These are phyloP conservation scores for Mortierella antarctica DNA, from an alignment of 192 early-diverging fungal species.

Conservation along the genomic window DNA sequence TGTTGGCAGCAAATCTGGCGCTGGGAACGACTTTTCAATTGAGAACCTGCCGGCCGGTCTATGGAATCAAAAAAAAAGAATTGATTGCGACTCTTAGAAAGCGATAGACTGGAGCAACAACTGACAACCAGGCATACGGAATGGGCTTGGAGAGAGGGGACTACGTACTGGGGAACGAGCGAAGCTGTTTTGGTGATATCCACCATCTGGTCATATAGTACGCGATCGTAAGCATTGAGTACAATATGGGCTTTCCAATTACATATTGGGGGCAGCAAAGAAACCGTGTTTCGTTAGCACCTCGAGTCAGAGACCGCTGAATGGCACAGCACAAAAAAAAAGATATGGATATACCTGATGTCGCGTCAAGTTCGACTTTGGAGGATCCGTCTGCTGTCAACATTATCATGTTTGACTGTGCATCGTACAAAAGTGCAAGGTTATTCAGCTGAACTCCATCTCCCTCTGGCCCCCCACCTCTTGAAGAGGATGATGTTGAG, in stretches of 20 bases:
- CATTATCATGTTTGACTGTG: conserved; percentile 28
- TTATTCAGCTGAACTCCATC: conserved; percentile 11
- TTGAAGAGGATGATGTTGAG: background rate
- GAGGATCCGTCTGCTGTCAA: conserved; percentile 24
- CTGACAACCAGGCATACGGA: background rate
- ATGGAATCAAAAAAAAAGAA: background rate
- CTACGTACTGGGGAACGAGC: conserved; percentile 22
- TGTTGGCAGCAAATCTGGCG: conserved; percentile 16
- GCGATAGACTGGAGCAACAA: background rate
- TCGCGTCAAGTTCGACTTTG: conserved; percentile 20
- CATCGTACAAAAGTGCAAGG: conserved; percentile 24
- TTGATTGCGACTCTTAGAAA: background rate
- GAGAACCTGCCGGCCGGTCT: conserved; percentile 38
- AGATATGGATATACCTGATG: conserved; percentile 6
- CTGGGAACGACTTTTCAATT: conserved; percentile 31
- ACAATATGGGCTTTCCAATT: conserved; percentile 17
- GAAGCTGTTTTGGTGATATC: conserved; percentile 9
- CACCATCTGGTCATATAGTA: conserved; percentile 33
- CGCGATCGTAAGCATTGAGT: conserved; percentile 33
- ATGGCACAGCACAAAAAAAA: background rate
- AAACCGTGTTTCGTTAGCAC: background rate
- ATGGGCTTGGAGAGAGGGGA: background rate
- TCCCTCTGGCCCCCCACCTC: no score
- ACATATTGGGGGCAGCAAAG: background rate
- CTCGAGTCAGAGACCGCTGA: background rate